Evolutionary conservation across 192 early-diverging fungal species (phyloP), one percentile per base, ranked within the genome.

Genomic region (Funneliformis mosseae): DNA sequence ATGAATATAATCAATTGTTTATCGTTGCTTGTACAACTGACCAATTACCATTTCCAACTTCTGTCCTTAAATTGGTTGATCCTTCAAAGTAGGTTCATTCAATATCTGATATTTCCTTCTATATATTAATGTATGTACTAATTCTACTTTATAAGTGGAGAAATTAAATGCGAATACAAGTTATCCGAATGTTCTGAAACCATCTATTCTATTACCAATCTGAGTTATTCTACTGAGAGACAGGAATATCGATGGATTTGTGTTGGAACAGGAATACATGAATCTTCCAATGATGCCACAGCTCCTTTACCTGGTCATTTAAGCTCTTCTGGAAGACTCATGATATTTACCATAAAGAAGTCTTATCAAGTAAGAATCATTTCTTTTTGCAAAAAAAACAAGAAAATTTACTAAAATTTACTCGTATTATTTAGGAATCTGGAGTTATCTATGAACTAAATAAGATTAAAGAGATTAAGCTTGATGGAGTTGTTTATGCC

Each of bases 271-370:
- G 74, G 74, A 27, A 27, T 60, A 28, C 55, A 75, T 75, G 6
- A 11, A n/a, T 25, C 27, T 38, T 18, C n/a, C 33, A 50, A 75
- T 8, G 60, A 73, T 73, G 63, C 55, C 21, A 21, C 3, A 18
- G 10, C 14, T 18, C 55, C 55, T 59, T 18, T 21, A 59, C 55
- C 55, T 10, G 4, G 18, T 68, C 39, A 69, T 2, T 33, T 33
- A 33, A 33, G 33, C 33, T 33, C 33, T 33, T 33, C 33, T 3
- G 74, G 74, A 28, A 45, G 74, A 23, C 23, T 75, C 33, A 59
- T 75, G 48, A 75, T 75, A 55, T 75, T 75, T 59, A 59, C 10
- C 25, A 75, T 75, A 28, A 75, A 38, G 21, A 75, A 75, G 43
- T 42, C 68, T 3, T 16, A 38, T 41, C 21, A 70, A 9, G 68